Evolutionary conservation across 2,329 filamentous ascomycete species (phyloP), one percentile per base, ranked within the genome.

Genomic region (Hymenoscyphus fructigenus): DNA sequence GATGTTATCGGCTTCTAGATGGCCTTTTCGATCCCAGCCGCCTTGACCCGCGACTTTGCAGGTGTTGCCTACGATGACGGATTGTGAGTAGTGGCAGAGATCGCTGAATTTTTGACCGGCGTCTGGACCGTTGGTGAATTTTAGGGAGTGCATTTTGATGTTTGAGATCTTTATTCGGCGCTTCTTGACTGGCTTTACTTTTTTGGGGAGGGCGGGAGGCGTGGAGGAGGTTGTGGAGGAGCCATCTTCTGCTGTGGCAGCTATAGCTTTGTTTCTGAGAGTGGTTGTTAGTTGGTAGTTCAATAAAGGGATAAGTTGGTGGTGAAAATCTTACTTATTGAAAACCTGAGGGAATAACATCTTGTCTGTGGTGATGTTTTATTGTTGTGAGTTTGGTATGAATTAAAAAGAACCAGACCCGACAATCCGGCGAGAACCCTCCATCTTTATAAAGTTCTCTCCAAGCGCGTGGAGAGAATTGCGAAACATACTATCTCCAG

Each of bases 71-170:
- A 60, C 36, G 44, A 34, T 53, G 10, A 60, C 59, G 38, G 59
- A 26, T 53, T 50, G 59, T 9, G 38, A 50, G 59, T 32, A 50
- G 17, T 59, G 57, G 57, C 36, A 44, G 7, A 44, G 7, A 2
- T 59, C 57, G 34, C n/a, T 44, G 57, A 28, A 28, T 41, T 59
- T 38, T 7, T 59, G 57, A 34, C 57, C 57, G 17, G 57, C 32
- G 17, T 41, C 57, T n/a, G n/a, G n/a, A 4, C 38, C 34, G 20
- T 38, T 59, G 57, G n/a, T 26, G 34, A 41, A 59, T 20, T 20
- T 10, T 17, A 59, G 57, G 34, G 57, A 59, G 34, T 36, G 38
- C 34, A 59, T 59, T 26, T 59, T 28, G 5, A 58, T 12, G 15
- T 58, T 50, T 20, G 47, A 50, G n/a, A 50, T 23, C 20, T 50